phyloP scores from a whole-genome alignment of 2,329 filamentous ascomycete species.

The Aspergillus pseudoviridinutans region DNA sequence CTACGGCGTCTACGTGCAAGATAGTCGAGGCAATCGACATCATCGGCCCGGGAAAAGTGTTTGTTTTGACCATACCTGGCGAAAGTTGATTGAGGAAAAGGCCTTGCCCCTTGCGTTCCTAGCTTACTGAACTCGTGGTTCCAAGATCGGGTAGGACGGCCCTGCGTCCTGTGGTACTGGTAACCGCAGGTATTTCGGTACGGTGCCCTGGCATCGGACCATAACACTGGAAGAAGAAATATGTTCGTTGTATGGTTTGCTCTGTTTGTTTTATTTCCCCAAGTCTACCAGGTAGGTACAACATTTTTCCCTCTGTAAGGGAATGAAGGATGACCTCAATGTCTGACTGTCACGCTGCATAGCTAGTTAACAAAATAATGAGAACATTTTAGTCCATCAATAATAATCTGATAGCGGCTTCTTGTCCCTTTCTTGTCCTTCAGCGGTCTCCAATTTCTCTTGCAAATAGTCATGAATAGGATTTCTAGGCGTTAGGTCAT shows the following conservation, averaged over 20 bases:
- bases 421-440: conserved; percentile 8
- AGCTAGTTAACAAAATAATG: background rate
- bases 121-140: conserved; percentile 18
- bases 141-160: conserved; percentile 16
- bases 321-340: conserved; percentile 1
- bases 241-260: conserved; percentile 5
- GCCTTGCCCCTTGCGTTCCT: conserved; percentile 16
- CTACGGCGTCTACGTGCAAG: background rate
- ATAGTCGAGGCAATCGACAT: background rate
- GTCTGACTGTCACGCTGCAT: background rate
- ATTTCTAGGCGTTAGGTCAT: background rate
- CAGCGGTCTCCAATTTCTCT: background rate
- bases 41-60: background rate
- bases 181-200: background rate
- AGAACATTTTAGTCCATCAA: background rate
- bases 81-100: conserved; percentile 10
- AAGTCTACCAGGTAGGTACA: background rate
- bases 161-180: conserved; percentile 8
- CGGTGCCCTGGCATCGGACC: conserved; percentile 3
- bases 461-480: background rate
- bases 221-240: conserved; percentile 11
- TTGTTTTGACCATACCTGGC: conserved; percentile 17
- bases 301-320: conserved; percentile 10
- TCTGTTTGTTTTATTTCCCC: conserved; percentile 8
- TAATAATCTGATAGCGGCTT: conserved; percentile 1